Evolutionary conservation across 2,329 filamentous ascomycete genomes (phyloP).

Genomic region (Salinomyces thailandicus): DNA sequence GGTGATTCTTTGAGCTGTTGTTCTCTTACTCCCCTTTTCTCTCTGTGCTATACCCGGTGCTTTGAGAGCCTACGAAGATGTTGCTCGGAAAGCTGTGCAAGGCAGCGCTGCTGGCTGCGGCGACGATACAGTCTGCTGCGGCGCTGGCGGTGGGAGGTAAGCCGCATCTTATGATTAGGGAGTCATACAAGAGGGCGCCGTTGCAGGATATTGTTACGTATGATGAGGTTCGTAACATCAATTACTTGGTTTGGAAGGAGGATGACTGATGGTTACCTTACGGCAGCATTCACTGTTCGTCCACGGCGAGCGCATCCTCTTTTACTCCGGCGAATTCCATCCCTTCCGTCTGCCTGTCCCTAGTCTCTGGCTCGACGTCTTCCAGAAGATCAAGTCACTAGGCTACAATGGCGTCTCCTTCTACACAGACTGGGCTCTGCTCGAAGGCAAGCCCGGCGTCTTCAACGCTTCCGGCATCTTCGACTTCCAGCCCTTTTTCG

Average conservation of each 20-base stretch:
- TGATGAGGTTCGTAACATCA: too few species aligned
- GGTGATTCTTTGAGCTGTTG: neutral
- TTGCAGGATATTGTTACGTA: slow-evolving; percentile 55
- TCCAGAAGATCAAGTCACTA: slow-evolving; percentile 72
- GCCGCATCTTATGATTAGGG: slow-evolving; percentile 37
- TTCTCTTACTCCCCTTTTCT: neutral
- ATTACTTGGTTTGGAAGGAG: neutral
- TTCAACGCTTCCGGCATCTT: slow-evolving; percentile 64
- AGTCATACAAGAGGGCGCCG: slow-evolving; percentile 39
- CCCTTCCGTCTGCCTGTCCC: slow-evolving; percentile 56
- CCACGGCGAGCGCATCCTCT: slow-evolving; percentile 56
- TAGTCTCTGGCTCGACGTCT: slow-evolving; percentile 57
- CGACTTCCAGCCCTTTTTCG: slow-evolving; percentile 62
- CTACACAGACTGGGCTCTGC: slow-evolving; percentile 67
- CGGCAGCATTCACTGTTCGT: slow-evolving; percentile 54
- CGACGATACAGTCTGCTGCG: slow-evolving; percentile 14
- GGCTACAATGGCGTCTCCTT: slow-evolving; percentile 74
- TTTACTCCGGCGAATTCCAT: slow-evolving; percentile 66
- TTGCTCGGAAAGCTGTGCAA: slow-evolving; percentile 16
- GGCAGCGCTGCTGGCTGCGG: slow-evolving; percentile 16
- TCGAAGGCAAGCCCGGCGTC: slow-evolving; percentile 61
- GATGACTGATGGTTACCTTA: too few species aligned
- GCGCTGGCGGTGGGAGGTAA: slow-evolving; percentile 42
- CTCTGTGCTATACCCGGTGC: neutral
- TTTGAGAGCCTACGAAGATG: slow-evolving; percentile 10